phyloP scores from a whole-genome alignment of 257 asterid genomes.

The Paraleonurus japonicus region DNA sequence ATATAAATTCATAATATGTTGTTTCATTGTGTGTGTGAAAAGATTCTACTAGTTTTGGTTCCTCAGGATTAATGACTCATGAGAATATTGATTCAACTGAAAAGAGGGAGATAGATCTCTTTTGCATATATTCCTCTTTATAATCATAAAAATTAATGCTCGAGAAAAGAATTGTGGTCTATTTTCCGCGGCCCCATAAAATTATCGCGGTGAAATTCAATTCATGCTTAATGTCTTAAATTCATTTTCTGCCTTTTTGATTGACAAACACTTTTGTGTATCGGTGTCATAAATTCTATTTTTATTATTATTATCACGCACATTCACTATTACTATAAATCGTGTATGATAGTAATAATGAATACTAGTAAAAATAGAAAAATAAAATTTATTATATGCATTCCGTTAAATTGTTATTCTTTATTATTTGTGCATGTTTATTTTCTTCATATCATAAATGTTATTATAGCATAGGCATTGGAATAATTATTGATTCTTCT shows the following conservation, averaged over 20 bases:
- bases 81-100: neutral
- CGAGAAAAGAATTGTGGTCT: neutral
- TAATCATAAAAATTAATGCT: neutral
- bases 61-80: neutral
- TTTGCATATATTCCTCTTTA: neutral
- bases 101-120: neutral
- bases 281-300: no score
- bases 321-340: no score
- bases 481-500: neutral
- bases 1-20: neutral
- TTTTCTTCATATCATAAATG: neutral
- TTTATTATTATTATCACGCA: no score
- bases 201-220: neutral
- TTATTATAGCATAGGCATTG: neutral
- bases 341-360: no score
- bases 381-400: no score
- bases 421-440: neutral
- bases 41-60: neutral
- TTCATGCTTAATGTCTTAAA: no score
- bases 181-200: neutral
- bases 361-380: no score
- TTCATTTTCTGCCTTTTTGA: no score
- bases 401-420: no score
- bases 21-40: neutral
- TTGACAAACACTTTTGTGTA: no score